These are phyloP conservation scores for Colletotrichum filicis DNA, from an alignment of 2,329 filamentous ascomycete species.

Conservation along the genomic window DNA sequence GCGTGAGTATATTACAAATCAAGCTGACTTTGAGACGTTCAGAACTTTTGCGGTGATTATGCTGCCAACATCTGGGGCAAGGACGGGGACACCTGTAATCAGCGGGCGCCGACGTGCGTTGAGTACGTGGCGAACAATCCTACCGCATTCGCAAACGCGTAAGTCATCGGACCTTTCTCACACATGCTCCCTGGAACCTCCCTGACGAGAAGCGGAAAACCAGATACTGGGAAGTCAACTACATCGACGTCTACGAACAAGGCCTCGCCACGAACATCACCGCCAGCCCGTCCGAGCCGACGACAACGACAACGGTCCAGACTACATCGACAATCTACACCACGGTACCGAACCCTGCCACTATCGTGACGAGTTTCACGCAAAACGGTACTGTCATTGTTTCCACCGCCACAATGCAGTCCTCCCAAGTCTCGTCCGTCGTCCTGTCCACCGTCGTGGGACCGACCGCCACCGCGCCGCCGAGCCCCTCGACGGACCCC, in stretches of 20 bases:
- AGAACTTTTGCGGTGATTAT: slow-evolving; percentile 83
- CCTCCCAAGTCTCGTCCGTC: neutral
- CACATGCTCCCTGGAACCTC: neutral
- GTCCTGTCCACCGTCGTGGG: neutral
- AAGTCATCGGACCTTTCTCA: slow-evolving; percentile 29
- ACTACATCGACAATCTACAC: slow-evolving; percentile 41
- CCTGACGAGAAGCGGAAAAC: slow-evolving; percentile 2
- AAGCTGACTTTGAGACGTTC: neutral
- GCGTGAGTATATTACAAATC: neutral
- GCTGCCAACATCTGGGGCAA: slow-evolving; percentile 62
- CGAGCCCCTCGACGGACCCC: slow-evolving; percentile 28
- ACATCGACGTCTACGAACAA: slow-evolving; percentile 59
- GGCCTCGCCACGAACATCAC: slow-evolving; percentile 28
- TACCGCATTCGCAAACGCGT: slow-evolving; percentile 52
- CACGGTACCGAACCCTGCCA: slow-evolving; percentile 39
- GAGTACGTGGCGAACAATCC: slow-evolving; percentile 60
- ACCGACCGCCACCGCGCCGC: slow-evolving; percentile 9
- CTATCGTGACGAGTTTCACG: slow-evolving; percentile 7
- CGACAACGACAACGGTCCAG: slow-evolving; percentile 42
- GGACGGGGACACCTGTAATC: slow-evolving; percentile 48
- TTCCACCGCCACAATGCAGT: slow-evolving; percentile 8
- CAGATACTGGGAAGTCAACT: slow-evolving; percentile 64
- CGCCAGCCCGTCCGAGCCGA: slow-evolving; percentile 35
- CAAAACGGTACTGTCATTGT: slow-evolving; percentile 19
- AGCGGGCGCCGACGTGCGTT: slow-evolving; percentile 55